Percentiles rank a stretch among this genome's conserved stretches.
These are phyloP conservation scores for Arthrobotrys megalospora DNA, from an alignment of 2,329 filamentous ascomycete genomes.

Conservation along the genomic window DNA sequence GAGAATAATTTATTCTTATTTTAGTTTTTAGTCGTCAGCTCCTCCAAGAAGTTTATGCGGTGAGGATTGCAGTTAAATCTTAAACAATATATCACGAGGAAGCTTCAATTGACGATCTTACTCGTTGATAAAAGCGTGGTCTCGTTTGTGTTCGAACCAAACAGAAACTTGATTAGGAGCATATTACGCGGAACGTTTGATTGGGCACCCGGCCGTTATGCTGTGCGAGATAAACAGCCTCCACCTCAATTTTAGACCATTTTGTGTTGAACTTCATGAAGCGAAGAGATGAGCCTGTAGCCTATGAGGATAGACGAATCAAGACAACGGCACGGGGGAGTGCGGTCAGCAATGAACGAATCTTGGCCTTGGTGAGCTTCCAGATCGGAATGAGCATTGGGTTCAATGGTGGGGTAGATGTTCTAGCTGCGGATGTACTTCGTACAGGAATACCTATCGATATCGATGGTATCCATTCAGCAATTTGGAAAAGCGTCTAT, in stretches of 20 bases:
- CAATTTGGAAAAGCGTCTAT: constrained; percentile 44
- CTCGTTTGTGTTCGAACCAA: constrained; percentile 18
- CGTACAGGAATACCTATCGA: constrained; percentile 33
- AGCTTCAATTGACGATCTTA: constrained; percentile 42
- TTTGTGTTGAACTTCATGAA: constrained; percentile 19
- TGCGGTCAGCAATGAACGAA: constrained; percentile 10
- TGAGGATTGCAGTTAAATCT: constrained; percentile 14
- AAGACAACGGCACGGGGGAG: constrained; percentile 55
- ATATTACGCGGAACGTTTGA: constrained; percentile 43
- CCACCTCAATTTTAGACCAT: constrained; percentile 29
- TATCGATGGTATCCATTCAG: constrained; percentile 19
- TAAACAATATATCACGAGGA: constrained; percentile 50
- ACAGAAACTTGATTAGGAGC: constrained; percentile 42
- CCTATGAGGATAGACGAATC: constrained; percentile 52
- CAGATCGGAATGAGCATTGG: constrained; percentile 18
- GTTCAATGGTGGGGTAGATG: constrained; percentile 8
- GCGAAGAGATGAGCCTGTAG: constrained; percentile 30
- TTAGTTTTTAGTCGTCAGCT: constrained; percentile 12
- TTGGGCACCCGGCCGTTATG: constrained; percentile 52
- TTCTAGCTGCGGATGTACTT: neutral
- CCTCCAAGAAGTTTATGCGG: constrained; percentile 19
- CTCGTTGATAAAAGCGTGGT: constrained; percentile 29
- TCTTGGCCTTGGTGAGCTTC: constrained; percentile 42
- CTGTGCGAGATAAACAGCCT: constrained; percentile 30
- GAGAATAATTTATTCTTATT: constrained; percentile 20